These are phyloP conservation scores for Puccinia polysora DNA, from an alignment of 1,284 basidiomycete genomes.

Conservation along the genomic window DNA sequence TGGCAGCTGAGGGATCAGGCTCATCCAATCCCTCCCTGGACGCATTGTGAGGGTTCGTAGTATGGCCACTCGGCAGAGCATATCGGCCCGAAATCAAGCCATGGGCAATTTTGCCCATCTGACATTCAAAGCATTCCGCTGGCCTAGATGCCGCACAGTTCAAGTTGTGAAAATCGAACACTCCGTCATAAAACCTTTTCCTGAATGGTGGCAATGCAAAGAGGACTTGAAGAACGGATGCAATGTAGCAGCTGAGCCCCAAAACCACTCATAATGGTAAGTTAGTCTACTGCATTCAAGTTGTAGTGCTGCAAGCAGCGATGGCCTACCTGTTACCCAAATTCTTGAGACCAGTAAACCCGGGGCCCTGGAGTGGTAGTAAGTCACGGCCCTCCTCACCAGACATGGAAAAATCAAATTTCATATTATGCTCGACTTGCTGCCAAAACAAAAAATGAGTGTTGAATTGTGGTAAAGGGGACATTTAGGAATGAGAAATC, in stretches of 20 bases:
- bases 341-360: slow-evolving; percentile 82
- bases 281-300: not conserved
- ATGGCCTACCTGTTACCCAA: slow-evolving; percentile 75
- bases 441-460: slow-evolving; percentile 51
- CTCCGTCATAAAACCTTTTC: slow-evolving; percentile 62
- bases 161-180: slow-evolving; percentile 61
- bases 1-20: slow-evolving; percentile 46
- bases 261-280: not conserved
- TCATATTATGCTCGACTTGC: slow-evolving; percentile 96
- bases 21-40: slow-evolving; percentile 48
- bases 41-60: slow-evolving; percentile 47
- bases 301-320: not conserved
- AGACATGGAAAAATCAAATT: slow-evolving; percentile 89
- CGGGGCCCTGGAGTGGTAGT: slow-evolving; percentile 80
- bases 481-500: not conserved
- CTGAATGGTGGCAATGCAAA: slow-evolving; percentile 78
- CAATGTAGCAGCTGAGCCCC: slow-evolving; percentile 80
- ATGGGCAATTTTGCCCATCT: slow-evolving; percentile 86
- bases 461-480: not conserved
- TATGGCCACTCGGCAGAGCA: slow-evolving; percentile 64
- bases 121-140: slow-evolving; percentile 84
- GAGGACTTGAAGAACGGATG: slow-evolving; percentile 80
- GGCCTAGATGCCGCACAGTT: slow-evolving; percentile 68
- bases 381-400: slow-evolving; percentile 83
- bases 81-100: slow-evolving; percentile 90